Evolutionary conservation across 805 yeast genomes (phyloP).

Genomic region (Diddensiella transvaalensis): DNA sequence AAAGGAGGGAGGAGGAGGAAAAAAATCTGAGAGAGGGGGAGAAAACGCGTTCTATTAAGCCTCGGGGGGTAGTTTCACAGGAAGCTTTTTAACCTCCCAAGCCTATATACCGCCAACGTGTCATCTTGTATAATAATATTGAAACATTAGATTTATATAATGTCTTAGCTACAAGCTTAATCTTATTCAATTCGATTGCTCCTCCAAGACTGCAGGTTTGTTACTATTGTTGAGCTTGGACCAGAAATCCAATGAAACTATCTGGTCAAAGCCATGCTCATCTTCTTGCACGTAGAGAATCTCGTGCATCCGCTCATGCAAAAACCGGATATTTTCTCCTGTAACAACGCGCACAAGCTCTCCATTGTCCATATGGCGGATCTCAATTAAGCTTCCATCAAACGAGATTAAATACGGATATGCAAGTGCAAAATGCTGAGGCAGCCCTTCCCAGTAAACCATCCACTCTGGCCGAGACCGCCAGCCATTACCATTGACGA

Average conservation of each 20-base stretch:
- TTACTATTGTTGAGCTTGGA: no score
- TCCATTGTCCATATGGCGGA: conserved; percentile 84
- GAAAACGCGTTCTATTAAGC: no score
- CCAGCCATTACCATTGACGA: conserved; percentile 95
- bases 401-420: conserved; percentile 92
- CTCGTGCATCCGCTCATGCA: conserved; percentile 90
- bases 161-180: no score
- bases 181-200: no score
- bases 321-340: conserved; percentile 85
- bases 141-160: no score
- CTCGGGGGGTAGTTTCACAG: no score
- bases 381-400: conserved; percentile 86
- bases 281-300: conserved; percentile 89
- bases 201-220: no score
- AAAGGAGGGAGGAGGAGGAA: no score
- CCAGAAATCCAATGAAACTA: conserved; percentile 91
- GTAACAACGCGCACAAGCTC: conserved; percentile 82
- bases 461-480: conserved; percentile 90
- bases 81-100: no score
- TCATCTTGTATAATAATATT: no score
- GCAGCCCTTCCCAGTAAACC: conserved; percentile 94
- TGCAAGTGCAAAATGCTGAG: conserved; percentile 87
- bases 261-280: conserved; percentile 86
- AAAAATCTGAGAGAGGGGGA: no score
- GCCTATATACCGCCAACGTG: no score